Evolutionary conservation across 768 basidiomycete species (phyloP).

Genomic region (Naganishia friedmannii): DNA sequence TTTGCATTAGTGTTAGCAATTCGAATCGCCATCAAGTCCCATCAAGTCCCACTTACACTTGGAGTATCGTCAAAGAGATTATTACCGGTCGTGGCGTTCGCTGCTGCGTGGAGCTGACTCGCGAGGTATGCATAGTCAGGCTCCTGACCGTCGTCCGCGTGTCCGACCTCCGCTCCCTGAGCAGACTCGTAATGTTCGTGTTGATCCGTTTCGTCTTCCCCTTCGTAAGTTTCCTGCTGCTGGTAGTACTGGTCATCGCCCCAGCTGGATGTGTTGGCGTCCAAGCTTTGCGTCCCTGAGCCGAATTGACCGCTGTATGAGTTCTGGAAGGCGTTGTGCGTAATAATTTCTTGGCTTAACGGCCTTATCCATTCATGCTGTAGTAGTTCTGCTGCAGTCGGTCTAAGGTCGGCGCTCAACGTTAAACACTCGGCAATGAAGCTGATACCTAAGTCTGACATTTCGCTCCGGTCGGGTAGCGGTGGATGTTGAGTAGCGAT

Average conservation of each 20-base stretch:
- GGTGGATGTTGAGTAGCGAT: slow-evolving; percentile 95
- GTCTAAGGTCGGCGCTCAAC: slow-evolving; percentile 77
- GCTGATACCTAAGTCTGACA: slow-evolving; percentile 81
- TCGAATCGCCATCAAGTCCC: not conserved
- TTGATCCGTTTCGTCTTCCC: not conserved
- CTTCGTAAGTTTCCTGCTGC: not conserved
- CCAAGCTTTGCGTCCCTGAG: not conserved
- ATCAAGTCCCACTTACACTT: slow-evolving; percentile 5
- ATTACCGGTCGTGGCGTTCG: not conserved
- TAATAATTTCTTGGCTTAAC: slow-evolving; percentile 22
- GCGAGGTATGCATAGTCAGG: not conserved
- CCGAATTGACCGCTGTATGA: not conserved
- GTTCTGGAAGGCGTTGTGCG: slow-evolving; percentile 22
- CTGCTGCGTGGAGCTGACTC: not conserved
- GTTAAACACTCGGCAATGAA: slow-evolving; percentile 90
- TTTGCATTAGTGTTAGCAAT: not conserved
- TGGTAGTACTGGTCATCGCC: slow-evolving; percentile 1
- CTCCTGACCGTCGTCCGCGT: not conserved
- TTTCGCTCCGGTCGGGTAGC: slow-evolving; percentile 82
- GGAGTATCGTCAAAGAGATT: not conserved
- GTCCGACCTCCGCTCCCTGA: not conserved
- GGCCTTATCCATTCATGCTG: slow-evolving; percentile 86
- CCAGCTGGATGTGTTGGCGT: slow-evolving; percentile 19
- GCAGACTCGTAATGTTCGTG: not conserved
- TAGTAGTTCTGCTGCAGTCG: slow-evolving; percentile 78